Conservation (phyloP, 2,329 filamentous ascomycete genomes). For the Chaetomium olivaceum region DNA sequence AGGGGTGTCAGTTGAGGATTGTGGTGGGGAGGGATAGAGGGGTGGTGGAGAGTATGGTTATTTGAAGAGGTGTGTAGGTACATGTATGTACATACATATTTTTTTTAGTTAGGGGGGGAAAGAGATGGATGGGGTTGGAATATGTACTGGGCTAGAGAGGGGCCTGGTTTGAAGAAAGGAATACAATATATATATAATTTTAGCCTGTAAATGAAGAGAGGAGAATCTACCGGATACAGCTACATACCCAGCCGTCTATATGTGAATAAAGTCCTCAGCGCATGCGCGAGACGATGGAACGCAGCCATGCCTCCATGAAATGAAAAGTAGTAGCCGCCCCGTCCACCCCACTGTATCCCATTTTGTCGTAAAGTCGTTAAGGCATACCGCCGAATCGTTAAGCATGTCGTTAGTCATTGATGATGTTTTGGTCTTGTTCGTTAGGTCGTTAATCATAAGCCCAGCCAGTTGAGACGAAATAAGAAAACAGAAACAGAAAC, state of each 20-base stretch:
- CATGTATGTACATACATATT: no score
- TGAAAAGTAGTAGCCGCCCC: not conserved
- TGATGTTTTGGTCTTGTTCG: constrained; percentile 20
- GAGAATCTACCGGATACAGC: constrained; percentile 9
- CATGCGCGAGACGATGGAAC: not conserved
- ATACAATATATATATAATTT: constrained; percentile 3
- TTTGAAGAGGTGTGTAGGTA: no score
- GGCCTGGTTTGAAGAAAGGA: not conserved
- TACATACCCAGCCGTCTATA: constrained; percentile 16
- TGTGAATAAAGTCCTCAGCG: not conserved
- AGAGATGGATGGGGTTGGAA: not conserved
- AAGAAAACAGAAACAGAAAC: constrained; percentile 13
- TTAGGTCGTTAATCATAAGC: constrained; percentile 23
- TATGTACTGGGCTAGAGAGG: not conserved
- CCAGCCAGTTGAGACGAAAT: not conserved
- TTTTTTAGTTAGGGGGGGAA: no score
- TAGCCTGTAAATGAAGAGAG: not conserved
- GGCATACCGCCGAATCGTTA: constrained; percentile 12
- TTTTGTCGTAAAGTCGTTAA: constrained; percentile 19
- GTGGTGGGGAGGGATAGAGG: constrained; percentile 61
- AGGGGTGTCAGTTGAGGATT: constrained; percentile 58
- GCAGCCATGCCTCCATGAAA: not conserved
- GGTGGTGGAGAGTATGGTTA: constrained; percentile 56
- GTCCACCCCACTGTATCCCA: not conserved
- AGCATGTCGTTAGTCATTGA: constrained; percentile 22